Evolutionary conservation across 1,284 basidiomycete species (phyloP).

Genomic region (Cryptococcus sp.): DNA sequence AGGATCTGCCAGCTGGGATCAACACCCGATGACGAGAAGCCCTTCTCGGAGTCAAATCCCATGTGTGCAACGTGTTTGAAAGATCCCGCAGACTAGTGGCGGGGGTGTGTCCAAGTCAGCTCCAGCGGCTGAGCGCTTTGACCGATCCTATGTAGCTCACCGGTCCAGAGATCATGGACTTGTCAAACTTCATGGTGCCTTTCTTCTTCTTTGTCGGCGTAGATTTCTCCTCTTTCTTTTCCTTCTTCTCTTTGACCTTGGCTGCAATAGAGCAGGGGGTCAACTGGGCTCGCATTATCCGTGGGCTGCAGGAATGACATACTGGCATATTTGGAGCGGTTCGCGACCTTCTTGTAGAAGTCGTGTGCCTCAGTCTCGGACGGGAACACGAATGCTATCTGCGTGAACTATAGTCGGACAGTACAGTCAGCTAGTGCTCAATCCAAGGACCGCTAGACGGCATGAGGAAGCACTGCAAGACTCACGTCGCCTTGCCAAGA

Average conservation of each 20-base stretch:
- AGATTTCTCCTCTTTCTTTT: conserved; percentile 33
- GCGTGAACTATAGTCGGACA: conserved; percentile 32
- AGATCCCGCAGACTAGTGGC: conserved; percentile 56
- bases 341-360: conserved; percentile 84
- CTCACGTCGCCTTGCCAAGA: conserved; percentile 88
- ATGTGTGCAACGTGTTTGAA: conserved; percentile 94
- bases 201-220: conserved; percentile 59
- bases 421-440: not conserved
- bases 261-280: conserved; percentile 15
- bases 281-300: not conserved
- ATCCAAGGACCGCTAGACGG: not conserved
- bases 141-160: conserved; percentile 32
- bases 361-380: conserved; percentile 81
- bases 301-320: conserved; percentile 27
- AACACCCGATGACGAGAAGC: conserved; percentile 82
- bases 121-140: not conserved
- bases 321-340: conserved; percentile 63
- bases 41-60: conserved; percentile 83
- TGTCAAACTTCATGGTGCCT: conserved; percentile 73
- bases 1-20: conserved; percentile 87
- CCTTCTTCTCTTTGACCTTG: conserved; percentile 44
- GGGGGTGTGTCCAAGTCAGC: not conserved
- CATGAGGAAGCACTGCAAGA: conserved; percentile 22
- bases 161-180: conserved; percentile 85
- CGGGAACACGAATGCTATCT: conserved; percentile 80